Evolutionary conservation across 2,329 filamentous ascomycete species (phyloP), one percentile per base, ranked within the genome.

Genomic region (Kalmusia sp.): DNA sequence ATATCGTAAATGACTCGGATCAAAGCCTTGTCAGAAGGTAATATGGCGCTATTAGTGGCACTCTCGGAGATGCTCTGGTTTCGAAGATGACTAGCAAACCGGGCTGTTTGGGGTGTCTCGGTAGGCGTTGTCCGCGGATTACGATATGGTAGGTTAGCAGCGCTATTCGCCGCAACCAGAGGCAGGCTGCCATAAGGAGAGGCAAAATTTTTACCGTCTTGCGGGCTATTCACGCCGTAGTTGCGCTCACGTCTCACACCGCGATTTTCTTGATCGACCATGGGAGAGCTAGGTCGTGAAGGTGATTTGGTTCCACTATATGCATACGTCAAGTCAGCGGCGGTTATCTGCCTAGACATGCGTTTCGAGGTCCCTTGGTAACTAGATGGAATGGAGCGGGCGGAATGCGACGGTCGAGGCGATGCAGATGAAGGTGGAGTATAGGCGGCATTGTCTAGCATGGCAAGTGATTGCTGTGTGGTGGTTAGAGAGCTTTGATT

Each of bases 1-100:
- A 88, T 91, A 43, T 92, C 95, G 62, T 91, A 96, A 69, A 98
- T 96, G 62, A 97, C 92, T 58, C 93, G 86, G 59, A 98, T 96
- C 55, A 96, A 86, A 54, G 93, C 90, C 73, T 96, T 92, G 74
- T 92, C 91, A 60, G 88, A 84, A 52, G 93, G 93, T 67, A 97
- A 79, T 54, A 89, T 89, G 61, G 91, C 91, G 84, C 93, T 95
- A 57, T 77, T 77, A 1, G 76, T 75, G 59, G 93, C 87, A 63
- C 91, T 88, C 74, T 97, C 93, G 68, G 44, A 47, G 2, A 93
- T 83, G 74, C 91, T 96, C 49, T 90, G 91, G 66, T 90, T 90
- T 68, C 91, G 86, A 49, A 89, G 86, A 74, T 96, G 92, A 62
- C 82, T 80, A 53, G 81, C 82, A 73, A 87, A 84, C 62, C 88